Percentiles rank a stretch among this genome's conserved stretches.
These are phyloP conservation scores for Phanerodontia chrysosporium DNA, from an alignment of 768 basidiomycete species.

Conservation along the genomic window DNA sequence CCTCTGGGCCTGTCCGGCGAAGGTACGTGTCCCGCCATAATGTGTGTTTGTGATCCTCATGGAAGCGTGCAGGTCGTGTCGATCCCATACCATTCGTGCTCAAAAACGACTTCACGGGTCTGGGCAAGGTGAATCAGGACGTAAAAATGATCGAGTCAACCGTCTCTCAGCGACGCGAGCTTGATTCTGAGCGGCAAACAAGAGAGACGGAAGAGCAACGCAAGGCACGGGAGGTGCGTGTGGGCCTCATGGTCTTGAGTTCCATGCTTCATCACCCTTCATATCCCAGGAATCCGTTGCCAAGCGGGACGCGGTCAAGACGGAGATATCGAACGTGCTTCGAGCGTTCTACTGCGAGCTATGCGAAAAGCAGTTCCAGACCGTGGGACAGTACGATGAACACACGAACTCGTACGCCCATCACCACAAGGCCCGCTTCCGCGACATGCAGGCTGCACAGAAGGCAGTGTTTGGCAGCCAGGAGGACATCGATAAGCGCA, in stretches of 20 bases:
- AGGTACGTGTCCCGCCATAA: conserved; percentile 38
- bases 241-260: background rate
- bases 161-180: conserved; percentile 72
- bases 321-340: conserved; percentile 64
- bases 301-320: conserved; percentile 58
- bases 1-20: conserved; percentile 73
- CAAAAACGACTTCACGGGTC: conserved; percentile 72
- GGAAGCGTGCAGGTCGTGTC: conserved; percentile 56
- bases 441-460: conserved; percentile 75
- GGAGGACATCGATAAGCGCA: conserved; percentile 68
- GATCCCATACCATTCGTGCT: conserved; percentile 82
- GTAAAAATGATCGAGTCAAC: conserved; percentile 82
- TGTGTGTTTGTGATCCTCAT: background rate
- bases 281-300: conserved; percentile 53
- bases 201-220: conserved; percentile 81
- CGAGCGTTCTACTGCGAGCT: conserved; percentile 76
- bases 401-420: conserved; percentile 89
- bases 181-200: conserved; percentile 78
- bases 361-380: conserved; percentile 87
- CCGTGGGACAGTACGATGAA: conserved; percentile 82
- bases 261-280: background rate
- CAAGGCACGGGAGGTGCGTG: conserved; percentile 59
- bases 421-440: conserved; percentile 78
- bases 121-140: conserved; percentile 78
- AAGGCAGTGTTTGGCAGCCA: conserved; percentile 47